Percentiles rank a stretch among this genome's conserved stretches.
These are phyloP conservation scores for Fomitopsis palustris DNA, from an alignment of 1,284 basidiomycete genomes.

Conservation along the genomic window DNA sequence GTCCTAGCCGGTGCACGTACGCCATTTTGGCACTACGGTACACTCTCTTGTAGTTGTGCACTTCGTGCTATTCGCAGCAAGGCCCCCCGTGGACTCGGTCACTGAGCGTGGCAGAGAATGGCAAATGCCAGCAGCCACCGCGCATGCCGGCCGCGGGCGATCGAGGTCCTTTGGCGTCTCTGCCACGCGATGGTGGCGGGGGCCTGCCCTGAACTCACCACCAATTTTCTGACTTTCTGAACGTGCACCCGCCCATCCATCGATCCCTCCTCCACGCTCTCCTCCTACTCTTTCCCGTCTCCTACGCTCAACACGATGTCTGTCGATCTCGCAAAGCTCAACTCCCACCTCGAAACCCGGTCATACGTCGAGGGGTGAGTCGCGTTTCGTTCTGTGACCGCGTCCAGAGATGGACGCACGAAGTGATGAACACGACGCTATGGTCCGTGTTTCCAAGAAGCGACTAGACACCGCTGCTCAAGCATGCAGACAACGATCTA, in stretches of 20 bases:
- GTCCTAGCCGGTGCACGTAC: background rate
- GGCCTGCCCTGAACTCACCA: slow-evolving; percentile 9
- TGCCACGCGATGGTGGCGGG: background rate
- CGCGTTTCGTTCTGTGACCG: slow-evolving; percentile 9
- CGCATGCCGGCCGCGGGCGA: background rate
- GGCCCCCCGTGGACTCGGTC: background rate
- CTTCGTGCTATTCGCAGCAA: background rate
- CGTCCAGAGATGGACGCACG: slow-evolving; percentile 18
- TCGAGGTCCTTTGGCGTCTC: background rate
- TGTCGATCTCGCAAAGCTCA: slow-evolving; percentile 73
- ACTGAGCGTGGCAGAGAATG: background rate
- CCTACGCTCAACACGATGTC: slow-evolving; percentile 50
- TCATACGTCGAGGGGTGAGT: slow-evolving; percentile 94
- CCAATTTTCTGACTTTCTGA: background rate
- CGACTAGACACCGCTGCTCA: slow-evolving; percentile 93
- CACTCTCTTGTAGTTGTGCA: background rate
- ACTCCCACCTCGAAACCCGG: slow-evolving; percentile 79
- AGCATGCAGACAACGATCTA: slow-evolving; percentile 75
- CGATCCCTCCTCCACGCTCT: slow-evolving; percentile 17
- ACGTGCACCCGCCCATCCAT: background rate
- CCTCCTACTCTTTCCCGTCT: slow-evolving; percentile 8
- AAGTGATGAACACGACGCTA: slow-evolving; percentile 80
- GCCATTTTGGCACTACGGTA: background rate
- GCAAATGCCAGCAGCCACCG: slow-evolving; percentile 1
- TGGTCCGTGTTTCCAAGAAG: slow-evolving; percentile 99